A percentile compares a stretch with the other conserved stretches of the same genome.
phyloP scores from a whole-genome alignment of 306 rosid genomes.

The Rubus parviflorus region DNA sequence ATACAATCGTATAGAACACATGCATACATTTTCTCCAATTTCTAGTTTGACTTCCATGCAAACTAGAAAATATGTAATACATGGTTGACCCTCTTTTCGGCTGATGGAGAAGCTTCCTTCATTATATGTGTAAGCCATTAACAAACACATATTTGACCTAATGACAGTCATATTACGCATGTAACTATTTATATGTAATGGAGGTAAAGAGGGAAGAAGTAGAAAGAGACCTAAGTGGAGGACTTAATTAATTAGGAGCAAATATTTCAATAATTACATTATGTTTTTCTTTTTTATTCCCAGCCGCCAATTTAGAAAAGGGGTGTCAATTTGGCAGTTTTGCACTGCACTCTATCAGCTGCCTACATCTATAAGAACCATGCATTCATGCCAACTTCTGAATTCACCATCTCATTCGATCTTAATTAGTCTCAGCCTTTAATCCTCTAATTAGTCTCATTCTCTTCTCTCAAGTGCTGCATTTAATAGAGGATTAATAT shows the following conservation, averaged over 20 bases:
- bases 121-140: neutral
- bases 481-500: slow-evolving; percentile 1
- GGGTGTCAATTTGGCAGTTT: slow-evolving; percentile 31
- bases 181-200: neutral
- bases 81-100: slow-evolving; percentile 1
- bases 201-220: neutral
- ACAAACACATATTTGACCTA: neutral
- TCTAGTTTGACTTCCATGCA: neutral
- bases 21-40: neutral
- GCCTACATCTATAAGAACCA: slow-evolving; percentile 21
- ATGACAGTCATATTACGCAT: neutral
- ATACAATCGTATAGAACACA: neutral
- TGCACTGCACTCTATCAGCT: slow-evolving; percentile 25
- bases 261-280: neutral
- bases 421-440: neutral
- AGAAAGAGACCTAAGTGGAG: neutral
- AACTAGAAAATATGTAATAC: neutral
- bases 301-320: slow-evolving; percentile 10
- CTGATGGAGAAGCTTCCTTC: slow-evolving; percentile 3
- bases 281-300: neutral
- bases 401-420: neutral
- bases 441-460: neutral
- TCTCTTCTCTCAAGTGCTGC: neutral
- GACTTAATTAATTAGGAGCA: neutral
- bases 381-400: neutral